A percentile compares a stretch with the other conserved stretches of the same genome.
Conservation (phyloP, 768 basidiomycete genomes). For the Cystoderma amianthinum region DNA sequence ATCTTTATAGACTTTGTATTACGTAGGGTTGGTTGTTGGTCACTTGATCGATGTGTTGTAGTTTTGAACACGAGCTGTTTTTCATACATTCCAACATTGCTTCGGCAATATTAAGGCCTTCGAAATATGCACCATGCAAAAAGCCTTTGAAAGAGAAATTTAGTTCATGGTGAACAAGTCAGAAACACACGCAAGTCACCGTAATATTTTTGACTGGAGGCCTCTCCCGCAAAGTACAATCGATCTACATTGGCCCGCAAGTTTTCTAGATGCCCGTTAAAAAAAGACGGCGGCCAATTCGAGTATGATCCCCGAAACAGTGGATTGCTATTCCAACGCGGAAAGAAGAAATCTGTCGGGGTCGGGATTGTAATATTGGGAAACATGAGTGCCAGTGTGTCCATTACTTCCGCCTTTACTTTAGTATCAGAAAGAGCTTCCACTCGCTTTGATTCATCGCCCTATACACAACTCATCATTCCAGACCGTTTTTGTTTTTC, state of each 20-base stretch:
- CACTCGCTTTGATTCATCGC: slow-evolving; percentile 54
- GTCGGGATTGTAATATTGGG: slow-evolving; percentile 46
- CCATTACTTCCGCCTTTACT: slow-evolving; percentile 47
- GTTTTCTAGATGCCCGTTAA: slow-evolving; percentile 46
- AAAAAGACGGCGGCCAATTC: slow-evolving; percentile 64
- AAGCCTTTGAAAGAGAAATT: not conserved
- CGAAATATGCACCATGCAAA: not conserved
- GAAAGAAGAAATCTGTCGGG: slow-evolving; percentile 48
- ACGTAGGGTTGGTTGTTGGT: too few species aligned
- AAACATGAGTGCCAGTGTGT: slow-evolving; percentile 54
- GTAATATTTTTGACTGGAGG: slow-evolving; percentile 48
- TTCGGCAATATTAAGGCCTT: not conserved
- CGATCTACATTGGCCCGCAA: slow-evolving; percentile 45
- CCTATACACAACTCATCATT: slow-evolving; percentile 23
- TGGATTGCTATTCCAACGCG: slow-evolving; percentile 47
- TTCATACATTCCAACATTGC: not conserved
- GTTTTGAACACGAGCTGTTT: too few species aligned
- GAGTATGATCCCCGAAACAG: slow-evolving; percentile 57
- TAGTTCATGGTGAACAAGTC: not conserved
- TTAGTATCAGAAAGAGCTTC: too few species aligned
- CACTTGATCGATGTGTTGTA: too few species aligned
- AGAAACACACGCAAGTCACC: slow-evolving; percentile 26
- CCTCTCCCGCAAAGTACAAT: slow-evolving; percentile 62
- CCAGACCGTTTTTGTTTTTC: not conserved
- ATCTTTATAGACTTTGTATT: too few species aligned